These are phyloP conservation scores for Plantago coronopus DNA, from an alignment of 305 asterid genomes.

Conservation along the genomic window DNA sequence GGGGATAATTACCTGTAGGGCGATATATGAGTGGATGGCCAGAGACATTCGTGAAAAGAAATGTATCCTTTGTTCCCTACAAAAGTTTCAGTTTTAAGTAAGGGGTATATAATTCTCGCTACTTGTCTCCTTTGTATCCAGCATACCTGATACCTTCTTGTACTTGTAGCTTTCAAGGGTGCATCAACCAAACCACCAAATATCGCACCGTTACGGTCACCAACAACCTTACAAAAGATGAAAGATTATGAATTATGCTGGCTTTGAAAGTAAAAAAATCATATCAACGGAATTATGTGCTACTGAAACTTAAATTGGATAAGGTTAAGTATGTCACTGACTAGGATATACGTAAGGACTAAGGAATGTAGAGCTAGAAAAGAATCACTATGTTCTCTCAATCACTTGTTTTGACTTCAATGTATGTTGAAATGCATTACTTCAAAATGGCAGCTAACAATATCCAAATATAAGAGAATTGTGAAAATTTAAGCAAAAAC, in stretches of 20 bases:
- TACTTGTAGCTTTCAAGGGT: slow-evolving; percentile 67
- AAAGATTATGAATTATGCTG: background rate
- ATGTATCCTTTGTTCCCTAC: slow-evolving; percentile 73
- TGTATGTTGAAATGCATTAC: no score
- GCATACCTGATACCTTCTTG: slow-evolving; percentile 80
- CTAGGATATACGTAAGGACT: no score
- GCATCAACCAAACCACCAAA: slow-evolving; percentile 96
- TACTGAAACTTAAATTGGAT: no score
- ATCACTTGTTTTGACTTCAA: background rate
- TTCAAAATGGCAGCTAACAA: background rate
- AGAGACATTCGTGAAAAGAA: slow-evolving; percentile 71
- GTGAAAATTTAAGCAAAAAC: background rate
- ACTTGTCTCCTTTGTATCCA: no score
- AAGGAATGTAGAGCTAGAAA: background rate
- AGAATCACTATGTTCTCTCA: no score
- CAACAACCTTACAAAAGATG: slow-evolving; percentile 58
- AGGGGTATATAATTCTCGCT: slow-evolving; percentile 9
- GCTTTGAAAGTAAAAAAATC: background rate
- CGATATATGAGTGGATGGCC: slow-evolving; percentile 69
- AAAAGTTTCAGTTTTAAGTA: slow-evolving; percentile 22
- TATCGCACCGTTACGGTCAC: slow-evolving; percentile 80
- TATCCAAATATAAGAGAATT: background rate
- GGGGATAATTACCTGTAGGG: slow-evolving; percentile 61
- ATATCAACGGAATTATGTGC: no score
- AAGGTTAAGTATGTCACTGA: no score